Evolutionary conservation across 192 early-diverging fungal species (phyloP).

Genomic region (Backusella australiensis): DNA sequence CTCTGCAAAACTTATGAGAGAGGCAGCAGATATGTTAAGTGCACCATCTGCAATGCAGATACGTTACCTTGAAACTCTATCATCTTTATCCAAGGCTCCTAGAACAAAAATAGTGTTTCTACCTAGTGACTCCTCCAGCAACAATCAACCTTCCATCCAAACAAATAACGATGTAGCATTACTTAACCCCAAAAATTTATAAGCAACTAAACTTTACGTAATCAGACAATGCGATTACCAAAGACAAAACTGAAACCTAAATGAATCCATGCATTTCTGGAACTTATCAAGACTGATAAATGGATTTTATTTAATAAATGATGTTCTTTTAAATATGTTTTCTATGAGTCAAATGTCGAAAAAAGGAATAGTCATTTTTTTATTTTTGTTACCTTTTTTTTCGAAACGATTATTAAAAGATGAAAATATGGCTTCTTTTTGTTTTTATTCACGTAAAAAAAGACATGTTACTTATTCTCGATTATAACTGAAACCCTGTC

Average conservation of each 20-base stretch:
- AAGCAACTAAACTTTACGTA: neutral
- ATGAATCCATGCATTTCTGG: neutral
- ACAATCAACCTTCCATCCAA: neutral
- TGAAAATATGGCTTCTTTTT: no score
- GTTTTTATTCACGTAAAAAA: neutral
- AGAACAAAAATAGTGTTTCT: slow-evolving; percentile 77
- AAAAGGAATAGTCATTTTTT: no score
- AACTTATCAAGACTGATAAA: neutral
- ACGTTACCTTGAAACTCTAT: slow-evolving; percentile 85
- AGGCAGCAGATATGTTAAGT: slow-evolving; percentile 88
- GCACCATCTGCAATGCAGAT: slow-evolving; percentile 72
- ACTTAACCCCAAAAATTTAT: neutral
- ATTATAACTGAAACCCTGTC: no score
- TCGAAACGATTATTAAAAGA: no score
- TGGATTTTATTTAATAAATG: neutral
- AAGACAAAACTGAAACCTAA: neutral
- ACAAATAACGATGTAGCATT: neutral
- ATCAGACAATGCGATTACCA: neutral
- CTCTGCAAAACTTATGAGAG: slow-evolving; percentile 85
- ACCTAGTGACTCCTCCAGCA: slow-evolving; percentile 32
- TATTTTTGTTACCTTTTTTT: no score
- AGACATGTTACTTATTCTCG: no score
- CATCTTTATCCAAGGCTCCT: slow-evolving; percentile 67
- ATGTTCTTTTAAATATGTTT: neutral
- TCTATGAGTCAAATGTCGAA: no score